Base-by-base conservation (phyloP, 257 asterid species). In the Ilex aquifolium region DNA sequence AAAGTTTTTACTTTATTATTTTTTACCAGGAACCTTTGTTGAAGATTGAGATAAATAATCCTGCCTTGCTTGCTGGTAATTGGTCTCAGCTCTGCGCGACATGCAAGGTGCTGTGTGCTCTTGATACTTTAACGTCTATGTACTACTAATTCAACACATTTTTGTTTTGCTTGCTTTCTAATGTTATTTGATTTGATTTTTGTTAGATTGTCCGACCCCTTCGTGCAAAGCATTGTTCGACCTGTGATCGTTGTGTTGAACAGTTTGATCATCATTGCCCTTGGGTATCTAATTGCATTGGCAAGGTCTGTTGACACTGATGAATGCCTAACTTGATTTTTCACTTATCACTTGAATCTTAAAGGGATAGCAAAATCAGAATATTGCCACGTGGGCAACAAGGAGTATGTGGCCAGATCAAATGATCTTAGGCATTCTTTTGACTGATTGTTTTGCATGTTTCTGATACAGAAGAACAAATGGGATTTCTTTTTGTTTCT, bases 261-360 rank as follows among this genome's bases (percentile, higher is more conserved):
- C 99, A 93, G 63, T 93, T 93, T 72, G 99, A 93, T 73, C 99
- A 93, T 77, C 99, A 93, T 77, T 93, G 99, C 76, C 99, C 99
- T 29, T 93, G 96, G 96, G 96, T 93, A 44, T 93, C 99, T 67
- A 90, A 88, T 76, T 93, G 99, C 90, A 84, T 93, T 69, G 99
- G 97, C 85, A 93, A 93, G 99, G 99, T 93, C 63, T 63, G 66
- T 65, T 65, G 32, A 10, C 71, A 66, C 39, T 42, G 67, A 32
- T 48, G 17, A 31, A 13, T 40, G 21, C 17, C 40, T 29, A 52
- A 56, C 3, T 60, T 29, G n/a, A 62, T 62, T 29, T 17, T 15
- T n/a, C 51, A n/a, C 31, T 61, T 53, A 8, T 53, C 15, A 53
- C 29, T 7, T 53, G 10, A 46, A 10, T 46, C n/a, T 46, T 46